phyloP scores from a whole-genome alignment of 2,329 filamentous ascomycete species.

The Epichloe sibirici region DNA sequence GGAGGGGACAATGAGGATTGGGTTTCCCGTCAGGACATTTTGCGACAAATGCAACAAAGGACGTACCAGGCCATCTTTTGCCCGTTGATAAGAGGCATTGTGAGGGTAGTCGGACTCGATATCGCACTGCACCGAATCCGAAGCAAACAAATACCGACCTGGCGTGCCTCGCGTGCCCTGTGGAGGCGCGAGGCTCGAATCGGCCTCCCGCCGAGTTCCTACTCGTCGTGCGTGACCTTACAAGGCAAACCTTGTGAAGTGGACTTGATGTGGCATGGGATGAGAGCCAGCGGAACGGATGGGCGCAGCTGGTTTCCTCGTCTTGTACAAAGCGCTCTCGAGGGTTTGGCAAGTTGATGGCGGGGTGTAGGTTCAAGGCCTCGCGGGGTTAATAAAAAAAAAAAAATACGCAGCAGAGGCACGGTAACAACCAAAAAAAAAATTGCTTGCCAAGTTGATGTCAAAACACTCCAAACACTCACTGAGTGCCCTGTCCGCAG shows the following conservation, averaged over 20 bases:
- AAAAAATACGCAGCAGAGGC: too few relatives aligned
- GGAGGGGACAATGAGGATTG: background rate
- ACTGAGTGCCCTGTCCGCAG: too few relatives aligned
- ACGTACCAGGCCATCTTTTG: constrained; percentile 64
- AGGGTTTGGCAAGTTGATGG: background rate
- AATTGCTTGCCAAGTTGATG: too few relatives aligned
- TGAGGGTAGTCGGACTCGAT: constrained; percentile 10
- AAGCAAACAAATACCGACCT: too few relatives aligned
- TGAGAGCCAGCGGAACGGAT: too few relatives aligned
- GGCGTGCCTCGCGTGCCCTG: background rate
- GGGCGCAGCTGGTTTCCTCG: too few relatives aligned
- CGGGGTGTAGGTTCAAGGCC: background rate
- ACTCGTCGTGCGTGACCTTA: background rate
- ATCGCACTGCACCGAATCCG: background rate
- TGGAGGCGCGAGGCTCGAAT: background rate
- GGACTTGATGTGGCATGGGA: background rate
- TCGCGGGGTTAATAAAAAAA: too few relatives aligned
- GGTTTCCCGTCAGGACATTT: background rate
- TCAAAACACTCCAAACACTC: too few relatives aligned
- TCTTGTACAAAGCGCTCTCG: background rate
- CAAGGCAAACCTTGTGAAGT: background rate
- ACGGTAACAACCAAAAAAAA: too few relatives aligned
- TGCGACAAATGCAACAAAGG: background rate
- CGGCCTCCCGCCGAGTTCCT: background rate
- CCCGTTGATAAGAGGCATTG: constrained; percentile 58